Conservation (phyloP, 176 grass and related monocot species). For the Hyparrhenia diplandra region DNA sequence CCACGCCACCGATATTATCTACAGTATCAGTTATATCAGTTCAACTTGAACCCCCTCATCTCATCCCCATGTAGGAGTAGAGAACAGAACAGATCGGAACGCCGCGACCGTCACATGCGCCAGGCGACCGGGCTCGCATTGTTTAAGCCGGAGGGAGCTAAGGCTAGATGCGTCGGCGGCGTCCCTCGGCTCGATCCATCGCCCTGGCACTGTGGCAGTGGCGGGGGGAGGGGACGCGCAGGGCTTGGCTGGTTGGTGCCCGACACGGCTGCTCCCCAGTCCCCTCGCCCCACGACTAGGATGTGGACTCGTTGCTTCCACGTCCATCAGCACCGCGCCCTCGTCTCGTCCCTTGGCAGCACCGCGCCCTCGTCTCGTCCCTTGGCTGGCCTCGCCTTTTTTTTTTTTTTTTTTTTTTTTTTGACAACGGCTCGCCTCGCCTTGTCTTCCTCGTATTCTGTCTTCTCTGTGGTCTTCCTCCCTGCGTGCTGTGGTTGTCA, state of each 20-base stretch:
- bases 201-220: not conserved
- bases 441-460: not conserved
- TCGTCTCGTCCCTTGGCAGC: not conserved
- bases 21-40: not conserved
- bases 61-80: too few species aligned
- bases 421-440: not conserved
- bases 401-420: too few species aligned
- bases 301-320: not conserved
- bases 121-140: not conserved
- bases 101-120: slow-evolving; percentile 17
- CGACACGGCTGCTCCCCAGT: slow-evolving; percentile 29
- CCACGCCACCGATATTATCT: not conserved
- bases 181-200: too few species aligned
- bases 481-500: too few species aligned
- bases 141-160: slow-evolving; percentile 3
- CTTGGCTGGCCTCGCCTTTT: too few species aligned
- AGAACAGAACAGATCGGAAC: slow-evolving; percentile 10
- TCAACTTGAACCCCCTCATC: not conserved
- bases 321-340: not conserved
- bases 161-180: not conserved
- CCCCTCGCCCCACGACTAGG: not conserved
- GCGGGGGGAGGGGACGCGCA: not conserved
- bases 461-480: not conserved
- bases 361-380: too few species aligned
- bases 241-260: slow-evolving; percentile 24